phyloP scores from a whole-genome alignment of 352 stramenopile species.

The Albugo laibachii region DNA sequence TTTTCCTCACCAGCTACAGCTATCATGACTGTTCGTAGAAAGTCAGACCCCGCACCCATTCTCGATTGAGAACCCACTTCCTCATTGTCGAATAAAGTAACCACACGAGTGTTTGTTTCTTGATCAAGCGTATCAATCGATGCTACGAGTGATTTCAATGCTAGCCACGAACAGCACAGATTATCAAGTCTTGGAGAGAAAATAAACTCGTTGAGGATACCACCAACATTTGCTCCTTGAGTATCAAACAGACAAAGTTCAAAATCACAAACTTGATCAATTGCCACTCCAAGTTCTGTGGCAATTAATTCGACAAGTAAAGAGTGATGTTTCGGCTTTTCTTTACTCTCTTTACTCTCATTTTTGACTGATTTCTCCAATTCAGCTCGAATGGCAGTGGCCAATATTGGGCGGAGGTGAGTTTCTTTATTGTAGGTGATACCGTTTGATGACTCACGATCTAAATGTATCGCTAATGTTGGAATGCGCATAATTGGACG shows the following conservation, averaged over 20 bases:
- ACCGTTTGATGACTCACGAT: conserved; percentile 69
- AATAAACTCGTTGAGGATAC: conserved; percentile 89
- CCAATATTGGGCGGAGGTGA: conserved; percentile 87
- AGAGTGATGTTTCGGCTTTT: conserved; percentile 78
- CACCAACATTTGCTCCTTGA: conserved; percentile 83
- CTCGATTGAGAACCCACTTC: conserved; percentile 87
- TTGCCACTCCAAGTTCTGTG: conserved; percentile 68
- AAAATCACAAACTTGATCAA: conserved; percentile 89
- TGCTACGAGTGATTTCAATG: conserved; percentile 64
- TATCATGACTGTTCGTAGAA: conserved; percentile 39
- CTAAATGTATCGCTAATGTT: conserved; percentile 95
- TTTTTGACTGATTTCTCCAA: conserved; percentile 47
- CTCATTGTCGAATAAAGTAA: conserved; percentile 97
- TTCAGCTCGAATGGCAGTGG: conserved; percentile 55
- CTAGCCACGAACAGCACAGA: conserved; percentile 89
- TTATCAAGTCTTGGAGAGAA: conserved; percentile 95
- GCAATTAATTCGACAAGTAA: conserved; percentile 85
- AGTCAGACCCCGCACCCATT: conserved; percentile 71
- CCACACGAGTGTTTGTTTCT: conserved; percentile 76
- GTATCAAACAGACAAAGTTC: conserved; percentile 93
- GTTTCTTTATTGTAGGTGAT: conserved; percentile 96
- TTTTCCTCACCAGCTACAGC: conserved; percentile 40
- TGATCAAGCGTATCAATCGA: conserved; percentile 46
- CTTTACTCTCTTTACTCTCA: conserved; percentile 3
- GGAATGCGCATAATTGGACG: conserved; percentile 90